Conservation (phyloP, 176 grass and related monocot genomes). For the Bolboschoenus planiculmis region DNA sequence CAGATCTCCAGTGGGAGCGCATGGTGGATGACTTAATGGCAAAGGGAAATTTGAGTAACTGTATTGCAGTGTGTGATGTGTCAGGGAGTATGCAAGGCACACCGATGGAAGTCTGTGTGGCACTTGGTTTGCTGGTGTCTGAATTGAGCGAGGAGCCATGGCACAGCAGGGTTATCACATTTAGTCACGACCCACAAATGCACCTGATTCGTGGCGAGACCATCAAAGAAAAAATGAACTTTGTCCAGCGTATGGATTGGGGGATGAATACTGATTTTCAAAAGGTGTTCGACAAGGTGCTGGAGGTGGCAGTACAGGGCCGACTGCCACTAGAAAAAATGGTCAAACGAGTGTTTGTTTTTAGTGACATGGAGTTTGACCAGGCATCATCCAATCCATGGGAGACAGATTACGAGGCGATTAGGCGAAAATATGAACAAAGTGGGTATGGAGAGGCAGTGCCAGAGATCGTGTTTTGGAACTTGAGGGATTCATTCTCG, state of each 20-base stretch:
- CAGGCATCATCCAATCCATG: constrained; percentile 38
- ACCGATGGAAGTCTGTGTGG: constrained; percentile 54
- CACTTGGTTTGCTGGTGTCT: constrained; percentile 65
- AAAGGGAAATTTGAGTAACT: constrained; percentile 43
- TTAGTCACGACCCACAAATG: constrained; percentile 36
- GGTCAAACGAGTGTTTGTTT: constrained; percentile 58
- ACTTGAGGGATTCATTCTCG: constrained; percentile 46
- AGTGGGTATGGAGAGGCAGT: constrained; percentile 49
- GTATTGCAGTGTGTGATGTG: constrained; percentile 69
- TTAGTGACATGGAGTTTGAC: constrained; percentile 97
- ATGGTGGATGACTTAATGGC: constrained; percentile 45
- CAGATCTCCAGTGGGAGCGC: constrained; percentile 58
- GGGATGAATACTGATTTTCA: constrained; percentile 64
- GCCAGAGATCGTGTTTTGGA: constrained; percentile 83
- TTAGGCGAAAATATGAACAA: constrained; percentile 42
- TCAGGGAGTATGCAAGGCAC: constrained; percentile 47
- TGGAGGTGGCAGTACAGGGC: constrained; percentile 35
- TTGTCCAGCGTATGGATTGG: constrained; percentile 40
- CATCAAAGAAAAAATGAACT: constrained; percentile 36
- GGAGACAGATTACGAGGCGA: constrained; percentile 86
- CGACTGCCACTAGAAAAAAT: constrained; percentile 40
- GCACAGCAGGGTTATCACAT: constrained; percentile 48
- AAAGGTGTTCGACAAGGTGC: constrained; percentile 60
- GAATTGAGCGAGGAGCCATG: constrained; percentile 65
- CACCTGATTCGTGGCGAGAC: constrained; percentile 35